These are phyloP conservation scores for Pythium dissimile DNA, from an alignment of 352 stramenopile species.

Conservation along the genomic window DNA sequence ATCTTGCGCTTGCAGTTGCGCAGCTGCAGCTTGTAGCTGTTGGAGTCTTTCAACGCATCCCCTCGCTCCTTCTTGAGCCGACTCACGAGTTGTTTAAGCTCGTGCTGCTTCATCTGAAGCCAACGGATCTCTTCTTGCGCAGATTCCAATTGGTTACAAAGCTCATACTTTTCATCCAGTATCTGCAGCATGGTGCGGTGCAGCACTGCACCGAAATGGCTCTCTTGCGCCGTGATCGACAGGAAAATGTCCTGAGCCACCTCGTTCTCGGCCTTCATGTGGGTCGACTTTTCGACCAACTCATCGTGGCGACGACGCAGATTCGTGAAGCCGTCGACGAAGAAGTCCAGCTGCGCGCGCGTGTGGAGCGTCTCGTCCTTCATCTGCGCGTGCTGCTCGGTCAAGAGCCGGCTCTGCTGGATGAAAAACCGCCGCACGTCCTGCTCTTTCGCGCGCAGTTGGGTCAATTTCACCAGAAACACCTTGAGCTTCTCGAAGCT, in stretches of 20 bases:
- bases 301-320: conserved; percentile 60
- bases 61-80: conserved; percentile 47
- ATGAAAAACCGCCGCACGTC: conserved; percentile 50
- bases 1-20: conserved; percentile 43
- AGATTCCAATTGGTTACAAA: conserved; percentile 24
- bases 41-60: conserved; percentile 52
- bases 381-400: conserved; percentile 51
- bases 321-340: conserved; percentile 72
- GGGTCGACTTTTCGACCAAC: conserved; percentile 45
- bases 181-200: conserved; percentile 41
- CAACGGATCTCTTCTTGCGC: conserved; percentile 24
- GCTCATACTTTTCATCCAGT: conserved; percentile 31
- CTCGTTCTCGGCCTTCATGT: conserved; percentile 63
- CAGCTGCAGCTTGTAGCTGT: conserved; percentile 55
- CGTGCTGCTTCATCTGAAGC: conserved; percentile 31
- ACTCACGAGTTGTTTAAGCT: conserved; percentile 38
- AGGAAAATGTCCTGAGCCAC: conserved; percentile 51
- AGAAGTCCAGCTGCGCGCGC: conserved; percentile 67
- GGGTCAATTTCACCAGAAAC: conserved; percentile 60
- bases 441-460: conserved; percentile 59
- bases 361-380: conserved; percentile 60
- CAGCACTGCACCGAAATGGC: conserved; percentile 50
- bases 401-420: conserved; percentile 44
- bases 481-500: conserved; percentile 78
- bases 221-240: conserved; percentile 54